phyloP scores from a whole-genome alignment of 495 filamentous ascomycete species.

The Penicillium verhagenii region DNA sequence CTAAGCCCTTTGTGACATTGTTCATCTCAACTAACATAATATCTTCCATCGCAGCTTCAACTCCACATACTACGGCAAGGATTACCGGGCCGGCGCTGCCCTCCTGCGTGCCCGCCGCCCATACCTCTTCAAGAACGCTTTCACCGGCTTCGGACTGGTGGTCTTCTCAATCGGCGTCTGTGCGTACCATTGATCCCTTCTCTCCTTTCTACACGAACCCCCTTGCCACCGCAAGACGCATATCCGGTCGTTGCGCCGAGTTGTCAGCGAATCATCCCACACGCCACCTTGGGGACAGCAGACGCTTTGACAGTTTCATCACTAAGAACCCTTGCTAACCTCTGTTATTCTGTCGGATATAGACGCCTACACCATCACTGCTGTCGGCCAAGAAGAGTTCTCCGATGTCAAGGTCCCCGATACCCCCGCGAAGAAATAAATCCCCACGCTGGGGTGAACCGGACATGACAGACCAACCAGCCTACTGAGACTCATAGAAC shows the following conservation, averaged over 20 bases:
- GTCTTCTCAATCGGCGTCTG: constrained; percentile 76
- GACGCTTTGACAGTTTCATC: background rate
- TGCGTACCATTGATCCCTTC: constrained; percentile 45
- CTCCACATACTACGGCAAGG: constrained; percentile 87
- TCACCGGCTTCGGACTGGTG: constrained; percentile 69
- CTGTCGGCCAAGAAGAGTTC: constrained; percentile 96
- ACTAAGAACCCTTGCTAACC: background rate
- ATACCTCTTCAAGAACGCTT: constrained; percentile 83
- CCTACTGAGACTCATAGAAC: background rate
- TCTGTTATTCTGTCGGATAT: background rate
- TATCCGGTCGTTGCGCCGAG: background rate
- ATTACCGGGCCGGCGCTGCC: constrained; percentile 75
- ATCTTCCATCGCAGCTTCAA: constrained; percentile 54
- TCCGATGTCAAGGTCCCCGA: constrained; percentile 89
- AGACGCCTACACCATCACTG: constrained; percentile 88
- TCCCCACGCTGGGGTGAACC: background rate
- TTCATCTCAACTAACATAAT: constrained; percentile 11
- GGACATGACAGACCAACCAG: background rate
- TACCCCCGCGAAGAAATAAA: constrained; percentile 49
- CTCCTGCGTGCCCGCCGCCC: constrained; percentile 88
- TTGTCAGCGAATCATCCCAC: background rate
- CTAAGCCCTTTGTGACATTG: background rate
- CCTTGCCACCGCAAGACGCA: background rate
- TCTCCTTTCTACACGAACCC: background rate
- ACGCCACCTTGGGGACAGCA: background rate